phyloP scores from a whole-genome alignment of 306 rosid genomes.

The Casuarina equisetifolia region DNA sequence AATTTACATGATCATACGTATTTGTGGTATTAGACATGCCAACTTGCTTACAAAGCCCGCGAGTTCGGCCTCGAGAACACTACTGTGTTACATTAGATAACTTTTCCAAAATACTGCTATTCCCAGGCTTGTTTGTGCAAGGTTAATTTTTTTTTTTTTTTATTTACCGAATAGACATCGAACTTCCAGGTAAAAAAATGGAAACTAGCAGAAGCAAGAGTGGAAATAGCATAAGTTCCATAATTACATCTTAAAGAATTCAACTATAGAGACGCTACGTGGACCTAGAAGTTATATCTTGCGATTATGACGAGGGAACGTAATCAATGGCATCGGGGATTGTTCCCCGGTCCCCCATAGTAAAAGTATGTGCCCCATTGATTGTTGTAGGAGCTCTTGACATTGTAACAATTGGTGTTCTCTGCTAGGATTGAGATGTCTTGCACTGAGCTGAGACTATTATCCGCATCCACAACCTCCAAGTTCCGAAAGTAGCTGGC shows the following conservation, averaged over 20 bases:
- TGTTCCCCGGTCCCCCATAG: constrained; percentile 88
- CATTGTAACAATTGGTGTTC: constrained; percentile 73
- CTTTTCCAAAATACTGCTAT: constrained; percentile 4
- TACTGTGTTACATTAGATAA: too few relatives aligned
- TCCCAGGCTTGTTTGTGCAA: neutral
- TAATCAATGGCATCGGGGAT: constrained; percentile 54
- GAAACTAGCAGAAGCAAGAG: neutral
- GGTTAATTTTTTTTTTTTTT: neutral
- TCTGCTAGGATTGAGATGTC: constrained; percentile 70
- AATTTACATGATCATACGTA: too few relatives aligned
- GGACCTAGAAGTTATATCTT: neutral
- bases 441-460: constrained; percentile 59
- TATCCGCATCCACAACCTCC: constrained; percentile 82
- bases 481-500: constrained; percentile 92
- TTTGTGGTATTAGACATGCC: neutral
- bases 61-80: too few relatives aligned
- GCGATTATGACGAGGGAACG: constrained; percentile 11
- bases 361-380: constrained; percentile 92
- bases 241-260: constrained; percentile 9
- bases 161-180: neutral
- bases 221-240: neutral
- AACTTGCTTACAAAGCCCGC: neutral
- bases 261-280: neutral
- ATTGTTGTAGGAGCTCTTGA: constrained; percentile 58
- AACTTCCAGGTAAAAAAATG: neutral